These are phyloP conservation scores for Alternaria atra DNA, from an alignment of 2,329 filamentous ascomycete species.

Conservation along the genomic window DNA sequence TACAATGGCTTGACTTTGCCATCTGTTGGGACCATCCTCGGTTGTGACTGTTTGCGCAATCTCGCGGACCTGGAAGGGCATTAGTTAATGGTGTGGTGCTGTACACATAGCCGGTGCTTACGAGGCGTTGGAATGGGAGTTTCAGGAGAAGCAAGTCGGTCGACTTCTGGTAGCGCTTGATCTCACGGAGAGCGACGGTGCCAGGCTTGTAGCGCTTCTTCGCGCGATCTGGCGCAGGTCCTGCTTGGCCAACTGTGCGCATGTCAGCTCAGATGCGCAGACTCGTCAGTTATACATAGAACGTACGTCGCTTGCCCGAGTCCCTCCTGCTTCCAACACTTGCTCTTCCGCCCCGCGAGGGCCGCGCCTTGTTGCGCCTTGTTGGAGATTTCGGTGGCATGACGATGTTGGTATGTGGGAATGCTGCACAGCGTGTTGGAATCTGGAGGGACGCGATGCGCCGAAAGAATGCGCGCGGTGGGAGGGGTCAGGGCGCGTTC, in stretches of 20 bases:
- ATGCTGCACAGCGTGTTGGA: neutral
- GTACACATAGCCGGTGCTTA: constrained; percentile 32
- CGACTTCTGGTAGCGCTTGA: constrained; percentile 96
- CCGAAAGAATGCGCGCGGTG: neutral
- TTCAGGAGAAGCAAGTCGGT: constrained; percentile 97
- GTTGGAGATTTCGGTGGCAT: constrained; percentile 37
- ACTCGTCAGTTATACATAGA: neutral
- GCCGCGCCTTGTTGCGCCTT: constrained; percentile 44
- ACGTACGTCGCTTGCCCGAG: constrained; percentile 32
- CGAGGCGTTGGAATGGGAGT: constrained; percentile 96
- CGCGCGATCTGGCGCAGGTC: constrained; percentile 44
- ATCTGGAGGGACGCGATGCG: neutral
- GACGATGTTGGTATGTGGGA: neutral
- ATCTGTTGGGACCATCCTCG: constrained; percentile 68
- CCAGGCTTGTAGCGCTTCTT: constrained; percentile 60
- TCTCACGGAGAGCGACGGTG: constrained; percentile 98
- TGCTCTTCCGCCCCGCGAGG: constrained; percentile 41
- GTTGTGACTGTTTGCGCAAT: constrained; percentile 77
- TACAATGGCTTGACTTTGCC: constrained; percentile 97
- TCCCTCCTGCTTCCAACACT: constrained; percentile 30
- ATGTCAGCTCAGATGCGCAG: constrained; percentile 12
- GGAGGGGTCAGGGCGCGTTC: constrained; percentile 6
- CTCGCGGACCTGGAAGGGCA: constrained; percentile 69
- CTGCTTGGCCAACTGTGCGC: constrained; percentile 40
- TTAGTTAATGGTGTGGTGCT: constrained; percentile 54